These are phyloP conservation scores for Dichomitus squalens DNA, from an alignment of 1,284 basidiomycete species.

Conservation along the genomic window DNA sequence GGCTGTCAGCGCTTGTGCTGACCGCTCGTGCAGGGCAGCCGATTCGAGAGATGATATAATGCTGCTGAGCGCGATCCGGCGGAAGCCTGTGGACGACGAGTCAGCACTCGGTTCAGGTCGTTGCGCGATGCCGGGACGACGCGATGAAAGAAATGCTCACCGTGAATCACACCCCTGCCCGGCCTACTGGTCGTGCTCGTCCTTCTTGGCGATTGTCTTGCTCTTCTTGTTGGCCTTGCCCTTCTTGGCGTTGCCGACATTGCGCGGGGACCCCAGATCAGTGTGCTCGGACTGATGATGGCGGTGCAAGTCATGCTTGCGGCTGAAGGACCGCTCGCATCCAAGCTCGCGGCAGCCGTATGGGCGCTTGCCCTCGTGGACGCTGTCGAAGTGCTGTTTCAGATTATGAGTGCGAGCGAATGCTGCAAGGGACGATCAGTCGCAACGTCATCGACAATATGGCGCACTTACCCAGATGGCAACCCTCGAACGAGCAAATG, in stretches of 20 bases:
- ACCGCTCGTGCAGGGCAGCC: not conserved
- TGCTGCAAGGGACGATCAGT: not conserved
- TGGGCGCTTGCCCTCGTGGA: constrained; percentile 7
- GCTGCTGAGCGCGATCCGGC: constrained; percentile 4
- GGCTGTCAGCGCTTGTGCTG: not conserved
- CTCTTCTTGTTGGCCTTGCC: not conserved
- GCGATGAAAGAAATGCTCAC: not conserved
- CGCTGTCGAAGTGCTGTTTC: constrained; percentile 11
- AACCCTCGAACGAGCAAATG: not conserved
- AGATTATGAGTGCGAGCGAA: constrained; percentile 17
- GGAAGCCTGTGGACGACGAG: not conserved
- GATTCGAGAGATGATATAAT: constrained; percentile 5
- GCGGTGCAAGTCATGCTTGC: constrained; percentile 12
- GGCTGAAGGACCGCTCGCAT: constrained; percentile 8
- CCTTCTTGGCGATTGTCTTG: not conserved
- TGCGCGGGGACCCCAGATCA: constrained; percentile 9
- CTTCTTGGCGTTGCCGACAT: not conserved
- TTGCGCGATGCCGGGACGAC: not conserved
- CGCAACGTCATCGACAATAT: not conserved
- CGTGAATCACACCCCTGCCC: constrained; percentile 8
- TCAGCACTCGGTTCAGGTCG: not conserved
- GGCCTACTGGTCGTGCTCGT: not conserved
- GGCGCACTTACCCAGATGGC: not conserved
- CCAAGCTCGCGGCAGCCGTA: not conserved
- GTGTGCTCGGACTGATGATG: constrained; percentile 15